Evolutionary conservation across 176 grass and related monocot genomes (phyloP).

Genomic region (Otatea glauca): DNA sequence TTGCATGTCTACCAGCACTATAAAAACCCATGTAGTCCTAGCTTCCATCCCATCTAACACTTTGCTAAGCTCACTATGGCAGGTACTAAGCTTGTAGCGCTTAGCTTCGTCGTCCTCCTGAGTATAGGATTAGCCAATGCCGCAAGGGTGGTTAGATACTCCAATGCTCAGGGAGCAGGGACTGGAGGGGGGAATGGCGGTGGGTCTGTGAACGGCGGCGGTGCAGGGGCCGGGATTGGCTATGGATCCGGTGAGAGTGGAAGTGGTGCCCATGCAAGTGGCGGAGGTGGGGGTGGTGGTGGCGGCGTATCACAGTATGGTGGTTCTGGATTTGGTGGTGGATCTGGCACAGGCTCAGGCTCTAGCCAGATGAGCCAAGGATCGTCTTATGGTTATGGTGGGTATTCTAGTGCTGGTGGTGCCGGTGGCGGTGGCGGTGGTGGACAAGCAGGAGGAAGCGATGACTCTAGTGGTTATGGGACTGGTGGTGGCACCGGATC

Average conservation of each 20-base stretch:
- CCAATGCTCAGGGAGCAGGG: neutral
- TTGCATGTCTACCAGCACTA: neutral
- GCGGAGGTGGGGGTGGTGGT: too few relatives aligned
- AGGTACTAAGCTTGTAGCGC: neutral
- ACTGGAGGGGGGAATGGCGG: neutral
- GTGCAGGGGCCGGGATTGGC: neutral
- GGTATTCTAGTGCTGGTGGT: neutral
- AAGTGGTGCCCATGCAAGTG: neutral
- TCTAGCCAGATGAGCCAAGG: too few relatives aligned
- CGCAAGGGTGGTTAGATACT: conserved; percentile 17
- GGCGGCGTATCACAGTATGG: too few relatives aligned
- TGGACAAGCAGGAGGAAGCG: neutral
- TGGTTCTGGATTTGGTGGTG: too few relatives aligned
- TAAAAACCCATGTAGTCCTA: neutral
- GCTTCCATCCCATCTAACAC: neutral
- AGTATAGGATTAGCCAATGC: conserved; percentile 19
- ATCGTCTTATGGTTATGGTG: neutral
- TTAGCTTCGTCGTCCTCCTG: neutral
- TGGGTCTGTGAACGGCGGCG: neutral
- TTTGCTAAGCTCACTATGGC: neutral
- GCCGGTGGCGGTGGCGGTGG: neutral
- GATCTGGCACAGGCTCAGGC: too few relatives aligned
- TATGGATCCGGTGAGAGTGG: neutral
- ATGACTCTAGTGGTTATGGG: neutral
- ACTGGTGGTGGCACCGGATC: neutral